Evolutionary conservation across 2,329 filamentous ascomycete genomes (phyloP), one percentile per base, ranked within the genome.

Genomic region (Diplodia seriata): DNA sequence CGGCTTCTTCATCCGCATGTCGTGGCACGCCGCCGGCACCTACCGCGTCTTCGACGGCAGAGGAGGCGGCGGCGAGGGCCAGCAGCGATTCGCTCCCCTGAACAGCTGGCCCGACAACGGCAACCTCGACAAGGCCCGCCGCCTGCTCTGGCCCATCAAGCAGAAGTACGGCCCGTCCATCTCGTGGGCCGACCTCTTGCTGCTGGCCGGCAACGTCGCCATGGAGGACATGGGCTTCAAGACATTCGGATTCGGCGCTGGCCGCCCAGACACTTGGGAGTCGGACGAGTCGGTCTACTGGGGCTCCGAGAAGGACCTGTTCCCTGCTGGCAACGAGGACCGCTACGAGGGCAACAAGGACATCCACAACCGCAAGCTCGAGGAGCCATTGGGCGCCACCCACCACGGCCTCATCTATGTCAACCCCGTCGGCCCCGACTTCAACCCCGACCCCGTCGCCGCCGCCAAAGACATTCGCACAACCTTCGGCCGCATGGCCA

Each of bases 41-140:
- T 93, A 93, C 81, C 90, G 91, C 74, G 87, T 90, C 75, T 84
- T 84, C 64, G 91, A 93, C 72, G 91, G 91, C 47, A 90, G 91
- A 70, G 91, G 91, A 67, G 91, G 91, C 69, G 89, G 87, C 74
- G 91, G 90, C 66, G 83, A 87, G 74, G 91, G 90, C 68, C 91
- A 93, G 81, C 91, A 93, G 81, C 88, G 91, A 50, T 93, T 93
- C 74, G 90, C 91, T 65, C 91, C 91, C 6, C 87, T 93, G 76
- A 93, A 93, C 85, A 88, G 88, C 83, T 93, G 91, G 91, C 91
- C 91, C 51, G 91, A 93, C 81, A 93, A 93, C 72, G 89, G 88
- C 75, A 89, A 84, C 73, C 85, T 93, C 66, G 91, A 93, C 85
- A 93, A 93, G 86, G 91, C 90, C 38, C 90, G 91, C 68, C 90